Base-by-base conservation (phyloP, 768 basidiomycete genomes). In the Hysterangium stoloniferum region DNA sequence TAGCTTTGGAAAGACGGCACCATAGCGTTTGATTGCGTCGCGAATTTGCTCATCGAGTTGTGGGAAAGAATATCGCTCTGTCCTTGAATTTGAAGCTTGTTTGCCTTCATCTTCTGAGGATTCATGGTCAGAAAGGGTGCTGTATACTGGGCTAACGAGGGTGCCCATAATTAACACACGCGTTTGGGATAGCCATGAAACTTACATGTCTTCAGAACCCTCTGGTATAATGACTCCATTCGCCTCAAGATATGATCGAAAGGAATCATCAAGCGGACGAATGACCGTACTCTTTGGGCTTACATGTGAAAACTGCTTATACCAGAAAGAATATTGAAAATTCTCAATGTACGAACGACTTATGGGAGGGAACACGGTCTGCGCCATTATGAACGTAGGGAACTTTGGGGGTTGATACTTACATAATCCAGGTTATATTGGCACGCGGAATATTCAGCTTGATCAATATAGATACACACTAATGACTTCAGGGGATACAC, bases 1-100 rank as follows among this genome's bases (percentile, higher is more conserved):
- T 49, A 98, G 79, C 67, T 98, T 98, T 0, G 94, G 93, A 63
- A 98, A 98, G 25, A 95, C 84, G 5, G 84, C 84, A 2, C 80
- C 86, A 63, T 87, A 93, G 50, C 75, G 66, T 38, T 68, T 58
- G n/a, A 96, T 71, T 29, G 73, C 76, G 12, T 68, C 63, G 43
- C 87, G 69, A 54, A 97, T 94, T 51, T 70, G 69, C 12, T 69
- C 66, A 58, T 93, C 90, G n/a, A 96, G 68, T 40, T 82, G 82
- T 0, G 93, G 91, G 61, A 98, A 94, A 3, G 83, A 70, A 59
- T 79, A 89, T 29, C 64, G 63, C 6, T 65, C 62, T 25, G n/a
- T n/a, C n/a, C n/a, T n/a, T n/a, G n/a, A n/a, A n/a, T 58, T 54
- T 25, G 54, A 52, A 1, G 66, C 67, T 6, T 71, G 70, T 5